Evolutionary conservation across 495 filamentous ascomycete species (phyloP), one percentile per base, ranked within the genome.

Genomic region (Aspergillus steynii): DNA sequence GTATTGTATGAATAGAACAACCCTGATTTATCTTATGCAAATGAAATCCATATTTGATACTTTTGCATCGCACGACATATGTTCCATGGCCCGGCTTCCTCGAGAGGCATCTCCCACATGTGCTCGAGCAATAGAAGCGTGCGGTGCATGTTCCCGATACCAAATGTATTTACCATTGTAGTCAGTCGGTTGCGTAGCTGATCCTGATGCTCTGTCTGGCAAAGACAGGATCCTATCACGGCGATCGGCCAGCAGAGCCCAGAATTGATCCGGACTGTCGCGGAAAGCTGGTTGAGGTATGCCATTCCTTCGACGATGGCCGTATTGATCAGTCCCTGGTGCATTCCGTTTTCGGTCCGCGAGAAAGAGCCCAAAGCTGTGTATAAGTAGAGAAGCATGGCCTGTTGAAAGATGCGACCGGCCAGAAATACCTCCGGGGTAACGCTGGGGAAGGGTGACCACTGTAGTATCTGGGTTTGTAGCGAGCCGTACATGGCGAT

Each of bases 41-140:
- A 77, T 29, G 74, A 77, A n/a, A 77, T 77, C 71, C 74, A 75
- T 29, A 75, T 77, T 56, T 77, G 72, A 8, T 75, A 69, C 47
- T 68, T 55, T 53, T 75, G 68, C 74, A 77, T 77, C 15, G 72
- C 71, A 1, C 71, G 72, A 56, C 71, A 77, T 20, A 77, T 77
- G 61, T 75, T 75, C 72, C 72, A 77, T 5, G 74, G 74, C 1
- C 74, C 72, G 1, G 74, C 67, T 52, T 74, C 65, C 0, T 68
- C 58, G 0, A 59, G 25, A 0, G 72, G 66, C 29, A 66, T 57
- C 45, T 70, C 57, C 74, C 74, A 77, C 66, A 77, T 77, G n/a
- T 69, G 64, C 14, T 77, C 71, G 0, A 77, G 67, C 3, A 77
- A 62, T 4, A 71, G 62, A 1, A 71, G 64, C 1, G 74, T 76